Percentiles rank a stretch among this genome's conserved stretches.
phyloP scores from a whole-genome alignment of 331 rosid species.

The Quercus tomentella region DNA sequence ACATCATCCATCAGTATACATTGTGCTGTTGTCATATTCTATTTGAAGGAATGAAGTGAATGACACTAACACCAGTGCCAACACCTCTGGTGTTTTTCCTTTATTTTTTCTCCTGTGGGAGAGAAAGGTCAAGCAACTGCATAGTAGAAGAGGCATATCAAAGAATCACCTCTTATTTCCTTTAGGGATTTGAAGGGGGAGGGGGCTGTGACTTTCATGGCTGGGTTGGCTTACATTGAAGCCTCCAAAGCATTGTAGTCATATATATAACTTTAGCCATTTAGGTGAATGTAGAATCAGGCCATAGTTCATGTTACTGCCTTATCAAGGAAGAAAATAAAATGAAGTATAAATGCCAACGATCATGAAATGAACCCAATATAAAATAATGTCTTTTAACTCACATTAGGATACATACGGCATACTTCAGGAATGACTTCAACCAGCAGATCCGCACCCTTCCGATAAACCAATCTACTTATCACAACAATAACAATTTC shows the following conservation, averaged over 20 bases:
- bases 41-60: too few species aligned
- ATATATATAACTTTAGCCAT: not conserved
- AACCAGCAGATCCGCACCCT: constrained; percentile 93
- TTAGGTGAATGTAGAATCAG: not conserved
- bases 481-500: constrained; percentile 79
- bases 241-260: not conserved
- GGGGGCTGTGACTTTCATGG: too few species aligned
- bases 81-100: too few species aligned
- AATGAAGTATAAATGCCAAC: not conserved
- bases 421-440: constrained; percentile 97
- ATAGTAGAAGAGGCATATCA: too few species aligned
- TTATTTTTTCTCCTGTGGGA: too few species aligned
- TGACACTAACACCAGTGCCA: too few species aligned
- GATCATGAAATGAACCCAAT: not conserved
- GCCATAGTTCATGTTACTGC: not conserved
- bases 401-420: constrained; percentile 66
- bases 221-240: too few species aligned
- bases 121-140: too few species aligned
- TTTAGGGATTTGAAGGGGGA: too few species aligned
- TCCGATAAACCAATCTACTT: constrained; percentile 87
- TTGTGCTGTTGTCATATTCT: too few species aligned
- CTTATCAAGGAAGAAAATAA: not conserved
- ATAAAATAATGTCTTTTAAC: constrained; percentile 22
- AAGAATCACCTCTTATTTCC: too few species aligned
- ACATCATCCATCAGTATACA: too few species aligned